Evolutionary conservation across 2,329 filamentous ascomycete species (phyloP).

Genomic region (Septoria petroselini): DNA sequence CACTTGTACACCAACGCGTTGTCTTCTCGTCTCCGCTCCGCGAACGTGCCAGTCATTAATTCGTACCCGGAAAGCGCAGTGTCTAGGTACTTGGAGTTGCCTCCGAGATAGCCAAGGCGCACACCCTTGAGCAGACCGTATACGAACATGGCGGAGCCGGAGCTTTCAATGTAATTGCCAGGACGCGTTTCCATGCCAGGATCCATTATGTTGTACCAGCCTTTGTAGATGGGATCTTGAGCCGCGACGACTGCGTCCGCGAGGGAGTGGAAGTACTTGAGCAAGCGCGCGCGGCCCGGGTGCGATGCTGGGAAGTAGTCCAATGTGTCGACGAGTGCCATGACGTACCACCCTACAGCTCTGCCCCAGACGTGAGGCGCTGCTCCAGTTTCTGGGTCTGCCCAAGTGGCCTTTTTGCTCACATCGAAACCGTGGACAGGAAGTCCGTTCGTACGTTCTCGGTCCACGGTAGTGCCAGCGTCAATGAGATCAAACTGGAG

Average conservation of each 20-base stretch:
- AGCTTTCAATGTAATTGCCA: conserved; percentile 60
- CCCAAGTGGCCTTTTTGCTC: conserved; percentile 50
- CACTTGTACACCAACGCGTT: conserved; percentile 51
- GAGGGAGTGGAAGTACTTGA: conserved; percentile 39
- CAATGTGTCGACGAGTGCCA: conserved; percentile 50
- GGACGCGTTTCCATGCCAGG: conserved; percentile 38
- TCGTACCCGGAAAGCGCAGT: conserved; percentile 45
- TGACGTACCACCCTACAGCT: conserved; percentile 54
- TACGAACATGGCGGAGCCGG: conserved; percentile 56
- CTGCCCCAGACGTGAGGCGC: conserved; percentile 54
- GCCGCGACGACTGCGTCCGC: conserved; percentile 41
- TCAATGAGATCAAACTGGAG: conserved; percentile 47
- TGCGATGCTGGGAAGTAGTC: conserved; percentile 34
- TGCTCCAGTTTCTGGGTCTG: conserved; percentile 49
- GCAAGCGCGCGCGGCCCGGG: conserved; percentile 34
- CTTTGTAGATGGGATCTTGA: conserved; percentile 33
- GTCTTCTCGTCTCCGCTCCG: conserved; percentile 44
- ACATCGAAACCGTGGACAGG: conserved; percentile 55
- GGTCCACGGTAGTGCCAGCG: conserved; percentile 41
- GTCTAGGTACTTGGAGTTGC: conserved; percentile 11
- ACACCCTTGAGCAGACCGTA: conserved; percentile 51
- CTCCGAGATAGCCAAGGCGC: conserved; percentile 42
- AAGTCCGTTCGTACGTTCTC: conserved; percentile 35
- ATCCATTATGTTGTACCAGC: conserved; percentile 56
- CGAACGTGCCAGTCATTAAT: conserved; percentile 46